Evolutionary conservation across 1,139 yeast genomes (phyloP).

Genomic region (Hyphopichia buzzinii): DNA sequence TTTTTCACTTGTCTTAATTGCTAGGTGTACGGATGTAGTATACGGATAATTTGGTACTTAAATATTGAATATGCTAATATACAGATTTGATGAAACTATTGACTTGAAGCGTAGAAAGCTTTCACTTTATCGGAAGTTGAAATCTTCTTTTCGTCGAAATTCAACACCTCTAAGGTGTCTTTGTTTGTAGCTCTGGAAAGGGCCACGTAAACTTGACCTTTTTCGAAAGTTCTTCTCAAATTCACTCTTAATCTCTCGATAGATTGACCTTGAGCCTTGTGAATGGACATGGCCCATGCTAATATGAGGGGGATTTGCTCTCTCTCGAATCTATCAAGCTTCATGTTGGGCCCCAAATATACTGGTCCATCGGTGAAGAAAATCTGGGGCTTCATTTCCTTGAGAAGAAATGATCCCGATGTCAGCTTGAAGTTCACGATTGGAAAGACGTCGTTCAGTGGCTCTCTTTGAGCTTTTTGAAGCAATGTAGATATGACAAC

Average conservation of each 20-base stretch:
- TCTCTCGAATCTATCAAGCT: slow-evolving; percentile 46
- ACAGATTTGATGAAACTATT: too few relatives aligned
- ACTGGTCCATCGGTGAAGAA: slow-evolving; percentile 1
- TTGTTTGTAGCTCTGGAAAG: slow-evolving; percentile 81
- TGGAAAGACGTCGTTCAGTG: slow-evolving; percentile 42
- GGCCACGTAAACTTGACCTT: slow-evolving; percentile 89
- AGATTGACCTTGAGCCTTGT: slow-evolving; percentile 92
- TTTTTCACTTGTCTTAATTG: too few relatives aligned
- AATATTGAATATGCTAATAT: too few relatives aligned
- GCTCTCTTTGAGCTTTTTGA: slow-evolving; percentile 30
- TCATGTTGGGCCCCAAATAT: slow-evolving; percentile 1
- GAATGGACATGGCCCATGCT: slow-evolving; percentile 90
- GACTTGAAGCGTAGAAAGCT: slow-evolving; percentile 51
- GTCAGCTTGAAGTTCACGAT: slow-evolving; percentile 52
- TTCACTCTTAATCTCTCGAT: slow-evolving; percentile 76
- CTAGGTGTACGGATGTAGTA: too few relatives aligned
- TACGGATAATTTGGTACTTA: too few relatives aligned
- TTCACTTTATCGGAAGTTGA: slow-evolving; percentile 65
- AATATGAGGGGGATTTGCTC: slow-evolving; percentile 70
- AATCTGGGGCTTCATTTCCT: not conserved
- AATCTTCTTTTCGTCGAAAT: slow-evolving; percentile 64
- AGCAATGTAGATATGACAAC: slow-evolving; percentile 26
- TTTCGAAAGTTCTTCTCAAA: slow-evolving; percentile 67
- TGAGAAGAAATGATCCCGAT: slow-evolving; percentile 14
- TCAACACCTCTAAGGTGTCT: slow-evolving; percentile 69